Conservation (phyloP, 2,329 filamentous ascomycete species). For the Lojkania enalia region DNA sequence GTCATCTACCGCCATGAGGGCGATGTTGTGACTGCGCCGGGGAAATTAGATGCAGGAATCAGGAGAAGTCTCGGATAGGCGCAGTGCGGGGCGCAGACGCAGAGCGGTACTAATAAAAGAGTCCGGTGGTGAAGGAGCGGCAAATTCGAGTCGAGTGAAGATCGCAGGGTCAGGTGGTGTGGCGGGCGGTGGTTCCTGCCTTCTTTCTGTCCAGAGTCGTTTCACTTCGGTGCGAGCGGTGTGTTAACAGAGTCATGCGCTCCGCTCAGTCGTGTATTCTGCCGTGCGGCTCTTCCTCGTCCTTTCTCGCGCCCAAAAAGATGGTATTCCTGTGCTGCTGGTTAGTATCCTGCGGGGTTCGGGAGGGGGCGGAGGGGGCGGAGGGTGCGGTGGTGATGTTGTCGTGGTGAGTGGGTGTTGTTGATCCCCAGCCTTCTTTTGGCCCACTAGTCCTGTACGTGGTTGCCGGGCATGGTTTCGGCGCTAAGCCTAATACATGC, state of each 20-base stretch:
- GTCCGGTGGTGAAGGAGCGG: slow-evolving; percentile 2
- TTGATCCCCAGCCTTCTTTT: slow-evolving; percentile 25
- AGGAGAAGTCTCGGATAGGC: slow-evolving; percentile 28
- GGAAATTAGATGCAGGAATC: slow-evolving; percentile 21
- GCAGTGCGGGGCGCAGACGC: slow-evolving; percentile 21
- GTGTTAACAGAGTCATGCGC: slow-evolving; percentile 29
- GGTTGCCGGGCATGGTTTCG: slow-evolving; percentile 7
- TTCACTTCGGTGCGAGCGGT: slow-evolving; percentile 31
- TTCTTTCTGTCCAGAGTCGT: slow-evolving; percentile 25
- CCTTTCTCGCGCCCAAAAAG: slow-evolving; percentile 8
- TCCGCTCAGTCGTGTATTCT: slow-evolving; percentile 17
- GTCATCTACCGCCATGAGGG: slow-evolving; percentile 36
- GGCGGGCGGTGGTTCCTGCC: slow-evolving; percentile 18
- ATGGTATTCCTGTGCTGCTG: slow-evolving; percentile 31
- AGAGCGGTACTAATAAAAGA: slow-evolving; percentile 12
- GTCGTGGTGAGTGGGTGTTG: slow-evolving; percentile 32
- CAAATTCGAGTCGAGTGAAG: not conserved
- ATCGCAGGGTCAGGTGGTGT: not conserved
- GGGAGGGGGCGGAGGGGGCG: slow-evolving; percentile 6
- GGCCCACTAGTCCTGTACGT: slow-evolving; percentile 11
- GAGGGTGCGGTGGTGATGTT: not conserved
- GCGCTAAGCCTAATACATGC: slow-evolving; percentile 16
- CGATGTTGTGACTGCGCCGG: slow-evolving; percentile 16
- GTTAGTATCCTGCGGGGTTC: slow-evolving; percentile 41
- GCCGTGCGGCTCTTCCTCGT: slow-evolving; percentile 17